Evolutionary conservation across 139 green algal species (phyloP), one percentile per base, ranked within the genome.

Genomic region (Marvania coccoides): DNA sequence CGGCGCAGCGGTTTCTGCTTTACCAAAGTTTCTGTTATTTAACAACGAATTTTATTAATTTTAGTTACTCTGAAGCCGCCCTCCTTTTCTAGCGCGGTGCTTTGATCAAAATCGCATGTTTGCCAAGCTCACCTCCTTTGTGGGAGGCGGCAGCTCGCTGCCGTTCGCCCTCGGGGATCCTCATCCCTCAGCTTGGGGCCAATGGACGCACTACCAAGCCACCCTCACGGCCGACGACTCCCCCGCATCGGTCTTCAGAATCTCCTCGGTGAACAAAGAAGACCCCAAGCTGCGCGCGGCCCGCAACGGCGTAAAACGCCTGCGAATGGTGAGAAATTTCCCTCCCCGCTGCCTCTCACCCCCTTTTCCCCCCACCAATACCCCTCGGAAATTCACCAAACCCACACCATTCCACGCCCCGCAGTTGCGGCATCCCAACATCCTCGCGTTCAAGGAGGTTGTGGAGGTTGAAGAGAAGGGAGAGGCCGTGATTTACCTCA

Each of bases 371-470:
- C 38, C 38, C 12, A n/a, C n/a, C n/a, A n/a, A n/a, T n/a, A n/a
- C n/a, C n/a, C n/a, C n/a, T n/a, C n/a, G n/a, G n/a, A n/a, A n/a
- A n/a, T n/a, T n/a, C n/a, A n/a, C n/a, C n/a, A n/a, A n/a, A n/a
- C n/a, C n/a, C n/a, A n/a, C n/a, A n/a, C n/a, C n/a, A n/a, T n/a
- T n/a, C 61, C 5, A 40, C 36, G 28, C n/a, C 58, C 3, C 58
- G 61, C 80, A 91, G 83, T 58, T 94, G 64, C 84, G 90, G 13
- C 91, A 96, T 55, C 91, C 90, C 12, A 90, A 95, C 65, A 62
- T 96, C 1, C 65, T 97, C 31, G 64, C 73, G 0, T 95, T 88
- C 77, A 88, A 88, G 54, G 87, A 95, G 57, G 87, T 81, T 30
- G 35, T 76, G 6, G 90, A 97, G 76, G 38, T 83, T 1, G 85